Evolutionary conservation across 2,329 filamentous ascomycete genomes (phyloP).

Genomic region (Erysiphe pulchra): DNA sequence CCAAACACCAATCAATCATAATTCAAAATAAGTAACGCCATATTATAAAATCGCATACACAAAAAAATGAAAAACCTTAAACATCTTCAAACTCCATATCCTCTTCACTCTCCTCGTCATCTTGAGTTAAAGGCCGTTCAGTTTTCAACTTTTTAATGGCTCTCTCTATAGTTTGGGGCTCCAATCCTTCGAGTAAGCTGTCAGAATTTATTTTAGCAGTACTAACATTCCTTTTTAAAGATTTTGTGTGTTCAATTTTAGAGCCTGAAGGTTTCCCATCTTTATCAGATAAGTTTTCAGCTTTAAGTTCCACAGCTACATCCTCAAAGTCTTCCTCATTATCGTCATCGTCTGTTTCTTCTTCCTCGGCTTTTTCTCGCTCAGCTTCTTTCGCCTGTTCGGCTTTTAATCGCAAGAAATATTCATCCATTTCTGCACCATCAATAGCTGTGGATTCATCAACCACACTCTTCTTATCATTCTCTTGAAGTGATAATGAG

Average conservation of each 20-base stretch:
- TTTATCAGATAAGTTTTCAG: constrained; percentile 5
- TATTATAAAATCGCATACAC: too few relatives aligned
- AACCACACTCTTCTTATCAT: constrained; percentile 22
- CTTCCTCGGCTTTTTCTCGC: constrained; percentile 24
- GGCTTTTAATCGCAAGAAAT: constrained; percentile 39
- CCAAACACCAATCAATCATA: too few relatives aligned
- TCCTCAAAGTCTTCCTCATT: constrained; percentile 22
- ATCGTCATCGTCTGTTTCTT: constrained; percentile 23
- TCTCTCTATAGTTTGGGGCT: constrained; percentile 17
- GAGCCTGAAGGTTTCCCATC: too few relatives aligned
- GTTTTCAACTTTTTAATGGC: constrained; percentile 35
- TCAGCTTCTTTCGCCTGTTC: constrained; percentile 26
- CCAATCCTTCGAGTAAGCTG: constrained; percentile 13
- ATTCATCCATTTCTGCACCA: constrained; percentile 33
- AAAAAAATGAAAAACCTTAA: constrained; percentile 2
- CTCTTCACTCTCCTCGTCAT: constrained; percentile 24
- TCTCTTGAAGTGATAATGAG: constrained; percentile 15
- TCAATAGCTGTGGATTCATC: constrained; percentile 21
- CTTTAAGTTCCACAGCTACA: constrained; percentile 11
- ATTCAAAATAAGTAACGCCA: too few relatives aligned
- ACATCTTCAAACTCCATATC: constrained; percentile 35
- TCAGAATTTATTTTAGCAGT: constrained; percentile 12
- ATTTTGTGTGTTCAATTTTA: too few relatives aligned
- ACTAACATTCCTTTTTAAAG: constrained; percentile 9
- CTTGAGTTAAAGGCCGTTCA: constrained; percentile 19